Percentiles rank a stretch among this genome's conserved stretches.
These are phyloP conservation scores for Emydomyces testavorans DNA, from an alignment of 2,329 filamentous ascomycete genomes.

Conservation along the genomic window DNA sequence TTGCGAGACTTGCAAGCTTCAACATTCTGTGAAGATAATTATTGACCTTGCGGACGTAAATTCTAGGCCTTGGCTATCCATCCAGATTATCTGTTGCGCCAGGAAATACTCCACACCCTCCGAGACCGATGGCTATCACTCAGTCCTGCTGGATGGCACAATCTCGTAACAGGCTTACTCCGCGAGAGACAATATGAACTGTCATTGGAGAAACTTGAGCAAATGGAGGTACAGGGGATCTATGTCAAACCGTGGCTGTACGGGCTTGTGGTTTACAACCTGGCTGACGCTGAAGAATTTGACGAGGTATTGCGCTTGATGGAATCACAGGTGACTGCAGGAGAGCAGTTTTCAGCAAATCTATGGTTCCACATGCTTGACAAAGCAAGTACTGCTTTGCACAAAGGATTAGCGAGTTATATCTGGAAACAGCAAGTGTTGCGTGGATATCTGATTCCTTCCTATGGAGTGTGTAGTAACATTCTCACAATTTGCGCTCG, in stretches of 20 bases:
- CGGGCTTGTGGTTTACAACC: conserved; percentile 62
- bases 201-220: conserved; percentile 58
- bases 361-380: conserved; percentile 67
- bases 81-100: conserved; percentile 68
- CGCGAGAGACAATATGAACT: conserved; percentile 75
- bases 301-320: conserved; percentile 66
- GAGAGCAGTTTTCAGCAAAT: conserved; percentile 39
- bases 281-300: conserved; percentile 60
- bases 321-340: conserved; percentile 43
- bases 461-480: conserved; percentile 54
- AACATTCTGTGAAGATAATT: neutral
- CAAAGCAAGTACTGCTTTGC: conserved; percentile 51
- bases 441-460: conserved; percentile 47
- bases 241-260: conserved; percentile 60
- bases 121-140: conserved; percentile 58
- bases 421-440: conserved; percentile 61
- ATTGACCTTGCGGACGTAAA: neutral
- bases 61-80: conserved; percentile 61
- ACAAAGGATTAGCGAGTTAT: conserved; percentile 54
- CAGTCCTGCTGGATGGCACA: conserved; percentile 51
- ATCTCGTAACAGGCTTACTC: conserved; percentile 60
- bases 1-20: neutral
- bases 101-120: conserved; percentile 53
- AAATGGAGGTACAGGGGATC: conserved; percentile 49
- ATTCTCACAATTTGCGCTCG: conserved; percentile 62